Percentiles rank a stretch among this genome's conserved stretches.
phyloP scores from a whole-genome alignment of 176 grass and related monocot species.

The Bolboschoenus planiculmis region DNA sequence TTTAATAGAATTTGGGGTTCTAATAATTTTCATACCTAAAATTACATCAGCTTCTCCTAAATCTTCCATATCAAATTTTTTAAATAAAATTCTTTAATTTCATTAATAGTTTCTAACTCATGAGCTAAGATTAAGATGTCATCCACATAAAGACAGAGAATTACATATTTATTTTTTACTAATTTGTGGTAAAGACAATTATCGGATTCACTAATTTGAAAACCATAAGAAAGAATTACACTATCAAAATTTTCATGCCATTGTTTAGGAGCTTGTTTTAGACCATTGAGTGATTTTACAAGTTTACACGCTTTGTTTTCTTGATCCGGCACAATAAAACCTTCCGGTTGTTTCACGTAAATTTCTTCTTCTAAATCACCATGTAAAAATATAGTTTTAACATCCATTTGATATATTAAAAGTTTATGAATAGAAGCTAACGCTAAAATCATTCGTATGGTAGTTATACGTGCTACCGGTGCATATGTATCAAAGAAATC shows the following conservation, averaged over 20 bases:
- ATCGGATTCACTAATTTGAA: conserved; percentile 20
- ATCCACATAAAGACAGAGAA: conserved; percentile 6
- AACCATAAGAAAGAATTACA: background rate
- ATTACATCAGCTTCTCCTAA: conserved; percentile 3
- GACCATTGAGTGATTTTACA: background rate
- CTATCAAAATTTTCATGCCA: conserved; percentile 26
- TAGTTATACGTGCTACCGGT: conserved; percentile 1
- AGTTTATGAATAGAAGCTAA: conserved; percentile 4
- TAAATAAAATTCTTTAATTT: background rate
- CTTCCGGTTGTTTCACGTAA: background rate
- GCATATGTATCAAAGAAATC: conserved; percentile 20
- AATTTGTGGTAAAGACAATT: conserved; percentile 16
- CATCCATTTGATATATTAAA: conserved; percentile 17
- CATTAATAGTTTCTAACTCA: background rate
- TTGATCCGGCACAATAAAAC: background rate
- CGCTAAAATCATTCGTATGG: background rate
- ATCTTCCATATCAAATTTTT: background rate
- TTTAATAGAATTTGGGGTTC: background rate
- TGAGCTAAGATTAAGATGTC: conserved; percentile 10
- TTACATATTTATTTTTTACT: background rate
- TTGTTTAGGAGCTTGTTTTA: background rate
- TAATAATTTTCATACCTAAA: conserved; percentile 11
- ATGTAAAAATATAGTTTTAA: conserved; percentile 4
- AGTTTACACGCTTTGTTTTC: conserved; percentile 12
- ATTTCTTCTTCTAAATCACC: conserved; percentile 13